Conservation (phyloP, 805 yeast species). For the Ogataea paradorogensis region DNA sequence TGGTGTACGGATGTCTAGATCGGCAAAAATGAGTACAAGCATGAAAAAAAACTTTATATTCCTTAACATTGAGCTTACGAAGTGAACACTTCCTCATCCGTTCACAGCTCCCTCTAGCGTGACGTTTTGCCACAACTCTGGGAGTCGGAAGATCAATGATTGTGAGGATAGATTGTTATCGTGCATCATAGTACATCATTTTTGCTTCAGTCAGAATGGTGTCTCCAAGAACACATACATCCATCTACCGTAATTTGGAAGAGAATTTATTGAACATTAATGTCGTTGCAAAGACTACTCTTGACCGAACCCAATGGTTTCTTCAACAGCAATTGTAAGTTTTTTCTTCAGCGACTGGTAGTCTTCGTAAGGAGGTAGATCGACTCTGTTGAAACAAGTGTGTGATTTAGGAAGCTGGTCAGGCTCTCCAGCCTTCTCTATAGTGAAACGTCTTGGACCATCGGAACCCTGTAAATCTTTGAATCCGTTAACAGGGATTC, state of each 20-base stretch:
- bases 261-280: conserved; percentile 1
- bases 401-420: conserved; percentile 95
- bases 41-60: conserved; percentile 2
- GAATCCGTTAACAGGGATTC: conserved; percentile 98
- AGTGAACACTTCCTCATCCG: conserved; percentile 6
- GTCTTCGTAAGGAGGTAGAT: conserved; percentile 89
- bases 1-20: too few species aligned
- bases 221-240: conserved; percentile 37
- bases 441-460: conserved; percentile 98
- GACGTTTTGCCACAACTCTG: conserved; percentile 23
- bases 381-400: conserved; percentile 98
- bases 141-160: conserved; percentile 13
- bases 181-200: conserved; percentile 37
- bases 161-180: conserved; percentile 16
- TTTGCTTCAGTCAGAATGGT: conserved; percentile 28
- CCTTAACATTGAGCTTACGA: conserved; percentile 4
- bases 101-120: conserved; percentile 17
- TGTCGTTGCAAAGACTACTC: conserved; percentile 46
- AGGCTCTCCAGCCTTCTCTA: conserved; percentile 95
- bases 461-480: conserved; percentile 98
- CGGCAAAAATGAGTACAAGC: too few species aligned
- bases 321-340: conserved; percentile 94
- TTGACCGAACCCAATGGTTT: conserved; percentile 98
- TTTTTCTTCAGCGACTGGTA: conserved; percentile 84
- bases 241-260: background rate